Conservation (phyloP, 2,329 filamentous ascomycete species). For the Ramularia collo-cygni region DNA sequence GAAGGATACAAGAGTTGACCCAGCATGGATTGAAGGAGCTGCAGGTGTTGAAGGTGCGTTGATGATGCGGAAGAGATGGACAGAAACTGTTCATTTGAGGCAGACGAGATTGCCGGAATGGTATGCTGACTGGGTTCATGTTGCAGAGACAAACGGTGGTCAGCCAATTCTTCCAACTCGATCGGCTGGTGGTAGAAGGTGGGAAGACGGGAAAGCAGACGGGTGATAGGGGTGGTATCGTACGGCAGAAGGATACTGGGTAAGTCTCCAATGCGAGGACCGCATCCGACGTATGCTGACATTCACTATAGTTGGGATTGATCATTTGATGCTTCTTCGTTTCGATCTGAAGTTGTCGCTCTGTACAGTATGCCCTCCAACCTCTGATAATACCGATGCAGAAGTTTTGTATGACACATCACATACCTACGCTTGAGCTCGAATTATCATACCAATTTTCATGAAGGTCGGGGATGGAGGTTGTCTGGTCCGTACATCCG, state of each 20-base stretch:
- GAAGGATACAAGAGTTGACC: conserved; percentile 77
- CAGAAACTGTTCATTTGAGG: no score
- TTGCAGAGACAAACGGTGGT: conserved; percentile 85
- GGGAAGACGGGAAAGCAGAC: conserved; percentile 71
- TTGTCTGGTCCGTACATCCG: no score
- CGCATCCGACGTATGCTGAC: background rate
- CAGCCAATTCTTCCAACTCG: conserved; percentile 89
- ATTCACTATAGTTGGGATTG: background rate
- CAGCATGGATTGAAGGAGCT: conserved; percentile 83
- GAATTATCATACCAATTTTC: no score
- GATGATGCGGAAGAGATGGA: background rate
- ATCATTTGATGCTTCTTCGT: background rate
- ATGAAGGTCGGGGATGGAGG: no score
- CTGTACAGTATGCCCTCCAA: no score
- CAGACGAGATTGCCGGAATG: background rate
- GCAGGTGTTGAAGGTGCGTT: conserved; percentile 78
- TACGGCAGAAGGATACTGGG: conserved; percentile 74
- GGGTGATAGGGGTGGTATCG: conserved; percentile 58
- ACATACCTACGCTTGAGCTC: no score
- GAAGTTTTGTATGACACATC: no score
- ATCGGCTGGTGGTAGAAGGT: conserved; percentile 85
- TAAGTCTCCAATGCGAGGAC: conserved; percentile 37
- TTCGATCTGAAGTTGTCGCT: background rate
- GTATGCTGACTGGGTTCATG: conserved; percentile 31
- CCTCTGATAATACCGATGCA: no score